Evolutionary conservation across 805 yeast genomes (phyloP), one percentile per base, ranked within the genome.

Genomic region (Spathaspora girioi): DNA sequence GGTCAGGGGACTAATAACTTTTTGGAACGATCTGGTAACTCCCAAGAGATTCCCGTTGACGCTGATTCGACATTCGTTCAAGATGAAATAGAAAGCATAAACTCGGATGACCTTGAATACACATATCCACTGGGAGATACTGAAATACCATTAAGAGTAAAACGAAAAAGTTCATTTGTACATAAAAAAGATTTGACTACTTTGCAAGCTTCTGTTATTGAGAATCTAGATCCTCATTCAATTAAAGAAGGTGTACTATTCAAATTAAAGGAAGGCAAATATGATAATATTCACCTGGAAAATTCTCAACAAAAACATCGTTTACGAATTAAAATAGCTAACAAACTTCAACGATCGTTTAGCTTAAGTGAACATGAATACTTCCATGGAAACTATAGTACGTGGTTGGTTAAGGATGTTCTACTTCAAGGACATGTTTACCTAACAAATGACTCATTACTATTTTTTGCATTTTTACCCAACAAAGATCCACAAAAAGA

Each of bases 361-460:
- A 75, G 73, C 4, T 65, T 86, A n/a, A 64, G 67, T n/a, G 78
- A 75, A 18, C 75, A 76, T 41, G 91, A 86, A 57, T 65, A 66
- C n/a, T 76, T 85, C 53, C 58, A 78, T 31, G 79, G 77, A n/a
- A 87, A 84, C 54, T 86, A 77, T 59, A 78, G 86, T 2, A 83
- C 91, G 29, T 92, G 97, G 96, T 71, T 92, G 38, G 73, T 90
- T 51, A 80, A 84, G 53, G 96, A 89, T 59, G 94, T 92, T 0
- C 70, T 93, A 26, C 69, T 91, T 23, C 97, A 90, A 66, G 98
- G 98, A 2, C 92, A 87, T 59, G 65, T 91, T 15, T 87, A 87
- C 58, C 66, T 93, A 23, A 91, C 97, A 1, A 67, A 73, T 43
- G 70, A 77, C 14, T 80, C 81, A 54, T 63, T 92, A 5, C 68